These are phyloP conservation scores for Cutaneotrichosporon sp. DNA, from an alignment of 1,284 basidiomycete species.

Conservation along the genomic window DNA sequence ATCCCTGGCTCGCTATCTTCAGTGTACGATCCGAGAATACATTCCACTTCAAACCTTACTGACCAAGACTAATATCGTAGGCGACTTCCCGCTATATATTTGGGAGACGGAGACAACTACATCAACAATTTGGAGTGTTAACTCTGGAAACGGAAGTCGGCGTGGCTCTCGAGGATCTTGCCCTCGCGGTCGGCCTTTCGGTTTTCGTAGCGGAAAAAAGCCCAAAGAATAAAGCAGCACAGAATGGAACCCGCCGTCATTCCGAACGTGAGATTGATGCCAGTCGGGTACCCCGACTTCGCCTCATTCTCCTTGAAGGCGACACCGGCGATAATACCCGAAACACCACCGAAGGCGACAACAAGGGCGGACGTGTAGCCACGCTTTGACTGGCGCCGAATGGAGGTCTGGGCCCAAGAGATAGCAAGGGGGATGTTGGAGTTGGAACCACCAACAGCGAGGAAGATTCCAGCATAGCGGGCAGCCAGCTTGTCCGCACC, in stretches of 20 bases:
- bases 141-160: slow-evolving; percentile 14
- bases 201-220: slow-evolving; percentile 12
- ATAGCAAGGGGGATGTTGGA: slow-evolving; percentile 38
- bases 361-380: slow-evolving; percentile 44
- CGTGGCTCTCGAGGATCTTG: slow-evolving; percentile 10
- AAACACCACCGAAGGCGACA: slow-evolving; percentile 48
- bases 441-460: slow-evolving; percentile 43
- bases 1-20: too few relatives aligned
- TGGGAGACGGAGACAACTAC: too few relatives aligned
- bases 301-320: slow-evolving; percentile 30
- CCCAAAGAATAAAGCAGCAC: not conserved
- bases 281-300: slow-evolving; percentile 24
- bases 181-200: slow-evolving; percentile 9
- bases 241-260: not conserved
- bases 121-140: too few relatives aligned
- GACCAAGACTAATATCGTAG: too few relatives aligned
- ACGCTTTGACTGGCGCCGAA: slow-evolving; percentile 48
- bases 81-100: too few relatives aligned
- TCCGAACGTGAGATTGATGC: slow-evolving; percentile 8
- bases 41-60: too few relatives aligned
- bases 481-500: not conserved
- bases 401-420: slow-evolving; percentile 47
- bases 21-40: too few relatives aligned
- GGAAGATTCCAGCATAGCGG: slow-evolving; percentile 40
- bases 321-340: slow-evolving; percentile 49